Evolutionary conservation across 352 stramenopile species (phyloP).

Genomic region (Aphanomyces stellatus): DNA sequence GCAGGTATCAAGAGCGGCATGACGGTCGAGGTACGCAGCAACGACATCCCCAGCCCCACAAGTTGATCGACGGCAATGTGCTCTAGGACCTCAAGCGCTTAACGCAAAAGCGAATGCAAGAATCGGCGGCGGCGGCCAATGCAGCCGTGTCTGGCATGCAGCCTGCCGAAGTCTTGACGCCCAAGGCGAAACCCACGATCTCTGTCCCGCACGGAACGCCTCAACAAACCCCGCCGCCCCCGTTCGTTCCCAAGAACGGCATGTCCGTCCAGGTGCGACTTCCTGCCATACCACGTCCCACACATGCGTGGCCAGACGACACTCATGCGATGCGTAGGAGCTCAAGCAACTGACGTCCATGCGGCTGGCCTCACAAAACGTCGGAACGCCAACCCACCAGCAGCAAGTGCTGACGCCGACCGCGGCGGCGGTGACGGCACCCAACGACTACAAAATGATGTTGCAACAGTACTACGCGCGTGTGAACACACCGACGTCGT

Average conservation of each 20-base stretch:
- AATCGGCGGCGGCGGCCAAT: slow-evolving; percentile 22
- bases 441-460: not conserved
- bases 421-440: not conserved
- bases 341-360: slow-evolving; percentile 78
- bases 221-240: slow-evolving; percentile 23
- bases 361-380: slow-evolving; percentile 28
- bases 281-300: too few relatives aligned
- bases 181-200: slow-evolving; percentile 45
- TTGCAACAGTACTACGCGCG: slow-evolving; percentile 3
- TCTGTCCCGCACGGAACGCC: slow-evolving; percentile 33
- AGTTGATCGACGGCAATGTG: not conserved
- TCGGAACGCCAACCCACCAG: slow-evolving; percentile 9
- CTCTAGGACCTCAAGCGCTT: slow-evolving; percentile 64
- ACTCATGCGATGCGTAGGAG: slow-evolving; percentile 24
- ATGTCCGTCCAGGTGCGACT: slow-evolving; percentile 58
- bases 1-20: slow-evolving; percentile 86
- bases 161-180: slow-evolving; percentile 10
- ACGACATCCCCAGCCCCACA: not conserved
- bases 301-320: not conserved
- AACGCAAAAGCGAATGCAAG: slow-evolving; percentile 80
- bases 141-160: not conserved
- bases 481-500: slow-evolving; percentile 11
- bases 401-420: not conserved
- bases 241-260: slow-evolving; percentile 58
- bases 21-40: slow-evolving; percentile 51